Percentiles rank a stretch among this genome's conserved stretches.
These are phyloP conservation scores for Sporobolomyces pararoseus DNA, from an alignment of 768 basidiomycete genomes.

Conservation along the genomic window DNA sequence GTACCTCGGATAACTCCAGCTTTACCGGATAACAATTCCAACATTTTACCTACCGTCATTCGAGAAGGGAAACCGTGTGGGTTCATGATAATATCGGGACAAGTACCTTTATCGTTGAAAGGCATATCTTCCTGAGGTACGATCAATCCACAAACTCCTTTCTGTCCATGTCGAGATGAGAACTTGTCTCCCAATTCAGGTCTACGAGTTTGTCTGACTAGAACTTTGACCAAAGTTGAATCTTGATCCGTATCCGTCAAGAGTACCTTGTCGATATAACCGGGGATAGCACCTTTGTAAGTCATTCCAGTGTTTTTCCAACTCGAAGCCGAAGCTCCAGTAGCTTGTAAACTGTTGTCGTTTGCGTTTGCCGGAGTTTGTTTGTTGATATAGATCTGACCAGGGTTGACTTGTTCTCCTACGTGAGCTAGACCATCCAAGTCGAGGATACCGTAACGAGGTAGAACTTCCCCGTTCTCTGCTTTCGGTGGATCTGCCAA, in stretches of 20 bases:
- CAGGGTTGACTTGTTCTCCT: slow-evolving; percentile 86
- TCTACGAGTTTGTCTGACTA: slow-evolving; percentile 91
- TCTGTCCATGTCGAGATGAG: slow-evolving; percentile 95
- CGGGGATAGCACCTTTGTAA: slow-evolving; percentile 89
- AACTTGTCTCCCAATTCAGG: slow-evolving; percentile 99
- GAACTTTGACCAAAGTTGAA: slow-evolving; percentile 91
- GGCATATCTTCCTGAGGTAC: slow-evolving; percentile 99
- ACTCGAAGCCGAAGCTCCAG: slow-evolving; percentile 63
- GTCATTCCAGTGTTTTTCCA: slow-evolving; percentile 90
- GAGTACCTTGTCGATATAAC: slow-evolving; percentile 96
- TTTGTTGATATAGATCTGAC: slow-evolving; percentile 93
- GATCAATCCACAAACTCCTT: slow-evolving; percentile 97
- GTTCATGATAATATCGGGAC: slow-evolving; percentile 95
- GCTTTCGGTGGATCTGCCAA: slow-evolving; percentile 85
- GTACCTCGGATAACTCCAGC: slow-evolving; percentile 87
- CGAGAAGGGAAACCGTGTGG: slow-evolving; percentile 99
- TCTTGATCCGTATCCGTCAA: slow-evolving; percentile 88
- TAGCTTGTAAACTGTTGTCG: slow-evolving; percentile 52
- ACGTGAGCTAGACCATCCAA: slow-evolving; percentile 89
- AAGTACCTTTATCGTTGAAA: slow-evolving; percentile 94
- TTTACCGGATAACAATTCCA: slow-evolving; percentile 93
- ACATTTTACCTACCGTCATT: slow-evolving; percentile 97
- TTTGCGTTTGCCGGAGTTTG: slow-evolving; percentile 93
- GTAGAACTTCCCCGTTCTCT: slow-evolving; percentile 70
- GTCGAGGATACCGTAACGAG: slow-evolving; percentile 87